Conservation (phyloP, 495 filamentous ascomycete species). For the Terfezia claveryi region DNA sequence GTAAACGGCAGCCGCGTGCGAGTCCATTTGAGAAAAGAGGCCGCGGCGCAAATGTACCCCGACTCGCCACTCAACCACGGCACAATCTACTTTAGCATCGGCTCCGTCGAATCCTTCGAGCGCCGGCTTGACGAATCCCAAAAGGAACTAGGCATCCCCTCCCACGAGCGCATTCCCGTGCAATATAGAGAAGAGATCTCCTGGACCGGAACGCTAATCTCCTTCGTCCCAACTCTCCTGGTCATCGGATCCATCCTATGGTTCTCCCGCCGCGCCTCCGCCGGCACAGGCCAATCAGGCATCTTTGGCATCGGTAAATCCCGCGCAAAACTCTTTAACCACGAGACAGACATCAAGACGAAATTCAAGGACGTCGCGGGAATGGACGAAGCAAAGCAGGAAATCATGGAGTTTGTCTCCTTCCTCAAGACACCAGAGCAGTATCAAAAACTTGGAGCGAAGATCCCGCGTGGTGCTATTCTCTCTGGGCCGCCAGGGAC, state of each 20-base stretch:
- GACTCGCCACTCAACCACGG: slow-evolving; percentile 56
- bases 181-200: slow-evolving; percentile 60
- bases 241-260: slow-evolving; percentile 60
- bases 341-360: slow-evolving; percentile 84
- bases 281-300: slow-evolving; percentile 48
- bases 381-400: slow-evolving; percentile 93
- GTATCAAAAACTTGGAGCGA: slow-evolving; percentile 84
- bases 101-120: slow-evolving; percentile 84
- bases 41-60: slow-evolving; percentile 52
- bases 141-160: slow-evolving; percentile 61
- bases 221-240: slow-evolving; percentile 71
- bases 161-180: slow-evolving; percentile 69
- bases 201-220: slow-evolving; percentile 39
- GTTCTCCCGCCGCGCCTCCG: slow-evolving; percentile 39
- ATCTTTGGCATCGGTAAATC: slow-evolving; percentile 92
- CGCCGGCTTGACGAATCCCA: slow-evolving; percentile 69
- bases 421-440: slow-evolving; percentile 79
- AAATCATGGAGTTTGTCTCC: slow-evolving; percentile 98
- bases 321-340: slow-evolving; percentile 87
- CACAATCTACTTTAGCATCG: slow-evolving; percentile 80
- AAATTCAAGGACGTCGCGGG: slow-evolving; percentile 95
- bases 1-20: slow-evolving; percentile 50
- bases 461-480: slow-evolving; percentile 92
- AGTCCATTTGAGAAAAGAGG: slow-evolving; percentile 68
- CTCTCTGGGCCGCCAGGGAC: slow-evolving; percentile 91